phyloP scores from a whole-genome alignment of 768 basidiomycete species.

The Amanita fuliginea region DNA sequence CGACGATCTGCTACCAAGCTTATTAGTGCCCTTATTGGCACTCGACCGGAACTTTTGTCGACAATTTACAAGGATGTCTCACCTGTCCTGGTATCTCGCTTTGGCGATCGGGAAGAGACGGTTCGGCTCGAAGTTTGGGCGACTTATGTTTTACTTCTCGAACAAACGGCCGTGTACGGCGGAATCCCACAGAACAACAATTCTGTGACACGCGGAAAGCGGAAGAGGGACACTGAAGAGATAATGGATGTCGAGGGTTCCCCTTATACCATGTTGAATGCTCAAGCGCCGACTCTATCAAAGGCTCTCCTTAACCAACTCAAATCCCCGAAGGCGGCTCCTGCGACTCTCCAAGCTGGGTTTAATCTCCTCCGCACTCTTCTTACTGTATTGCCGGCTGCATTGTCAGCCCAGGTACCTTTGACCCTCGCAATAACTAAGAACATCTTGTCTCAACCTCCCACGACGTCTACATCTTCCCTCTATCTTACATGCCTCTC shows the following conservation, averaged over 20 bases:
- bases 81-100: slow-evolving; percentile 81
- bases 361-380: slow-evolving; percentile 71
- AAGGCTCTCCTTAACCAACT: slow-evolving; percentile 69
- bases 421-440: slow-evolving; percentile 56
- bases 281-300: slow-evolving; percentile 68
- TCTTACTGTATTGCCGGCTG: slow-evolving; percentile 75
- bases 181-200: slow-evolving; percentile 44
- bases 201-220: slow-evolving; percentile 45
- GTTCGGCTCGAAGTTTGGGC: slow-evolving; percentile 90
- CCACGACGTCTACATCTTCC: slow-evolving; percentile 68
- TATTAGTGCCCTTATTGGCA: slow-evolving; percentile 73
- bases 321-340: slow-evolving; percentile 66
- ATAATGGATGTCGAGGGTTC: slow-evolving; percentile 69
- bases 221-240: slow-evolving; percentile 64
- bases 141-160: slow-evolving; percentile 72
- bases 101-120: slow-evolving; percentile 91
- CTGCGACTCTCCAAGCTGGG: slow-evolving; percentile 75
- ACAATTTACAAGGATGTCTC: slow-evolving; percentile 78
- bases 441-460: slow-evolving; percentile 50
- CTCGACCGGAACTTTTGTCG: slow-evolving; percentile 78
- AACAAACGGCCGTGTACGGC: slow-evolving; percentile 76
- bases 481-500: slow-evolving; percentile 77
- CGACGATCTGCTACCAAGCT: slow-evolving; percentile 90
- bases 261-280: slow-evolving; percentile 58
- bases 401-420: slow-evolving; percentile 56